These are phyloP conservation scores for Porphyra umbilicalis DNA, from an alignment of 31 red algal genomes.

Conservation along the genomic window DNA sequence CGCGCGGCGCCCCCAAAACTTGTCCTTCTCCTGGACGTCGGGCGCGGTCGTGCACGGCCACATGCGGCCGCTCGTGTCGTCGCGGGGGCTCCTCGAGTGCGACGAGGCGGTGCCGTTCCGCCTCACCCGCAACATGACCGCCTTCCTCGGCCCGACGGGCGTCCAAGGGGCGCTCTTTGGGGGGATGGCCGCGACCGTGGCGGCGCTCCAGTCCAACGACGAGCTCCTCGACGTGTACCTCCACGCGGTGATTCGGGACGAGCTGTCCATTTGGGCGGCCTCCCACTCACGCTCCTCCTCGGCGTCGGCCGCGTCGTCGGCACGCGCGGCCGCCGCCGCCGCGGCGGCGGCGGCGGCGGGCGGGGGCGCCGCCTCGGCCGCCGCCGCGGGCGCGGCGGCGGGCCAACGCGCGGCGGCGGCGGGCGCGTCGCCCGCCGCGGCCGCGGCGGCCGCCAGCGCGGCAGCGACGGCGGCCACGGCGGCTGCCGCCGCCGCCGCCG, in stretches of 20 bases:
- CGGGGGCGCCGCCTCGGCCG: background rate
- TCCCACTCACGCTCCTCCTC: background rate
- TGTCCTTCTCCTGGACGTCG: constrained; percentile 58
- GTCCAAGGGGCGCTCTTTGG: constrained; percentile 57
- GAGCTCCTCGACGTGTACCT: constrained; percentile 40
- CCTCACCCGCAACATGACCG: constrained; percentile 79
- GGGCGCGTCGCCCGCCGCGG: background rate
- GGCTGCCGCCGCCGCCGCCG: no score
- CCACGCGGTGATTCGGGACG: constrained; percentile 48
- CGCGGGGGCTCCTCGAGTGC: constrained; percentile 57
- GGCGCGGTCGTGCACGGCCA: constrained; percentile 54
- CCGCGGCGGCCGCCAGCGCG: background rate
- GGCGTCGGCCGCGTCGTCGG: background rate
- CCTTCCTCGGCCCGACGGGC: constrained; percentile 36
- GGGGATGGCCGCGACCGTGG: constrained; percentile 53
- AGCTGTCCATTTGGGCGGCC: constrained; percentile 42
- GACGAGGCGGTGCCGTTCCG: constrained; percentile 98
- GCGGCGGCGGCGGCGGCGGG: background rate
- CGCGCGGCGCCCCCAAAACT: constrained; percentile 65
- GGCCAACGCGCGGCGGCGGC: background rate
- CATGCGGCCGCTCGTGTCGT: constrained; percentile 49
- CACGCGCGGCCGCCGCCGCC: background rate
- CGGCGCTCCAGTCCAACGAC: constrained; percentile 19
- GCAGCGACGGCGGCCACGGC: background rate
- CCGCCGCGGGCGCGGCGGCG: background rate